Evolutionary conservation across 2,329 filamentous ascomycete genomes (phyloP), one percentile per base, ranked within the genome.

Genomic region (Geosmithia putterillii): DNA sequence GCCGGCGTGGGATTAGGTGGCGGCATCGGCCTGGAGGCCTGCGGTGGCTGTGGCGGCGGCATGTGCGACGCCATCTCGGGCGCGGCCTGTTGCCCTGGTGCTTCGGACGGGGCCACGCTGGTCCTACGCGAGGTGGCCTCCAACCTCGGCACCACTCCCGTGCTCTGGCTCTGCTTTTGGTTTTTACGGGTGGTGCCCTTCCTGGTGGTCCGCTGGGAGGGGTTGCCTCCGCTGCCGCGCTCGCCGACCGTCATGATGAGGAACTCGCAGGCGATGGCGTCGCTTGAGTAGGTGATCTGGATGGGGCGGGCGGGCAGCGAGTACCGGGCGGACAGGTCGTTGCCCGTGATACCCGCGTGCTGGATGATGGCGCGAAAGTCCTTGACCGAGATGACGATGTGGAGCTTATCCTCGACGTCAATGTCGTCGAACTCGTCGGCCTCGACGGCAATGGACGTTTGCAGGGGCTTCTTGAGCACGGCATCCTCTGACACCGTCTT

Each of bases 221-320:
- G 66, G 59, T 39, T 68, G 70, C n/a, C n/a, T n/a, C n/a, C n/a
- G 22, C 62, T 69, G 42, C 69, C 67, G 45, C 70, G 68, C 50
- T 87, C 83, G 14, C 84, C 85, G 8, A 83, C 78, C 1, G 85
- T 90, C 83, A 88, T 89, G 47, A 90, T 71, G 38, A 87, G 82
- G 52, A 88, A 89, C 50, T 89, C 81, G 58, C 80, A 86, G 34
- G 75, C 63, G 25, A 89, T 69, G 28, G 80, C 83, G 45, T 82
- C 79, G 37, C 74, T 72, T 20, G 73, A 70, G 54, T 90, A 90
- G 38, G 70, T 76, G 46, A 90, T 71, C 53, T 86, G 81, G 55
- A 90, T 73, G 1, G 85, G 85, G 15, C 76, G 74, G 15, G 76
- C 76, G 4, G 85, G 83, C 21, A 74, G 66, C 2, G 85, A 88